Percentiles rank a stretch among this genome's conserved stretches.
phyloP scores from a whole-genome alignment of 2,329 filamentous ascomycete species.

The Diplodia mutila region DNA sequence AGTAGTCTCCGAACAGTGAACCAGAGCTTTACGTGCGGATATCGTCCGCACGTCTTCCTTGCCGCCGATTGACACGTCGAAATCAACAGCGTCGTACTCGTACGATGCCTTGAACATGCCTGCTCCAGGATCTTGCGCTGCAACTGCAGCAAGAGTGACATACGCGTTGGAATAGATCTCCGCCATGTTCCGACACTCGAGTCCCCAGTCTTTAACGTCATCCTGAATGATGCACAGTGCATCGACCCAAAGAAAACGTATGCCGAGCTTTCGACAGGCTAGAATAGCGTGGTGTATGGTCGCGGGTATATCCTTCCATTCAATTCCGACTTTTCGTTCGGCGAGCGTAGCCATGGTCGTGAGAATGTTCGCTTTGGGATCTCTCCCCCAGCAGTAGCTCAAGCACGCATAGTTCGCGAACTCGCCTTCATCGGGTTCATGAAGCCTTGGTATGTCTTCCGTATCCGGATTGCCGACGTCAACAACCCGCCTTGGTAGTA shows the following conservation, averaged over 20 bases:
- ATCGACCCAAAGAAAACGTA: background rate
- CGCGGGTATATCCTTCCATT: background rate
- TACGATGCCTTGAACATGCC: no score
- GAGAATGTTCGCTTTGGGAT: background rate
- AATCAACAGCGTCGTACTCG: no score
- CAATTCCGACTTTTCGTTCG: background rate
- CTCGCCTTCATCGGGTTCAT: background rate
- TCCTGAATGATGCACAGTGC: background rate
- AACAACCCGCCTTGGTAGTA: background rate
- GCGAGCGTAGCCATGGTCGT: background rate
- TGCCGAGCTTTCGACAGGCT: background rate
- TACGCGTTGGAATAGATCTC: background rate
- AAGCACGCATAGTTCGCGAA: background rate
- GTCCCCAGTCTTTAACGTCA: background rate
- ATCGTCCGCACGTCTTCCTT: no score
- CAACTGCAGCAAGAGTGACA: background rate
- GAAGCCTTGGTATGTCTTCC: background rate
- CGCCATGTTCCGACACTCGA: background rate
- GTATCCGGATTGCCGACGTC: background rate
- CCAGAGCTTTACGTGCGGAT: no score
- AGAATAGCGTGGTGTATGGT: background rate
- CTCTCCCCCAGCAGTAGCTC: background rate
- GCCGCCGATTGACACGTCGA: no score
- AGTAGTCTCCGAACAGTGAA: no score
- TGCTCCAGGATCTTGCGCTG: no score